Evolutionary conservation across 495 filamentous ascomycete species (phyloP), one percentile per base, ranked within the genome.

Genomic region (Evansstolkia leycettana): DNA sequence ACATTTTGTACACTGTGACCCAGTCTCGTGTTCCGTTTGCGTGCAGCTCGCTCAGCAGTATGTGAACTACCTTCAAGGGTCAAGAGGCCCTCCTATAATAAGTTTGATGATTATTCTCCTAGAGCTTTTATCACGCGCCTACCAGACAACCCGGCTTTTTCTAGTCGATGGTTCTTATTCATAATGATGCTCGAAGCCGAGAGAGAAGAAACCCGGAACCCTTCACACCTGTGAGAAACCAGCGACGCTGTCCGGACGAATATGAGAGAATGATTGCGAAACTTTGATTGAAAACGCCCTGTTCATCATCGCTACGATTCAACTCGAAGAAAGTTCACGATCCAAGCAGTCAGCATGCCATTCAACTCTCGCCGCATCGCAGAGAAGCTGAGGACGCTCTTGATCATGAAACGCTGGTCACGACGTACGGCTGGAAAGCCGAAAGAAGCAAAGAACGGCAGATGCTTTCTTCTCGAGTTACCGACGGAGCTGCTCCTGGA

Each of bases 1-100:
- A 31, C 47, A 52, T 51, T 19, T 43, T 4, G 20, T 23, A 23
- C 20, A 38, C 38, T 46, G 47, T 60, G 54, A 57, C 47, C 45
- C 36, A 42, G 45, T 47, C 60, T 55, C 60, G 55, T 60, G 60
- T 49, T 47, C 57, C 60, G 55, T 55, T 62, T 62, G 51, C 60
- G 47, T 56, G 46, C 52, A 40, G 52, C 43, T 46, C 34, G 32
- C 50, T 42, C 41, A 3, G 36, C 32, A 23, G 20, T 5, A 5
- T 23, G 4, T 4, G 9, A 23, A 23, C 20, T 23, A 23, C 20
- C 9, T 23, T 9, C n/a, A n/a, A 23, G 4, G 16, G 47, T 54
- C 58, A 58, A 60, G 33, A 54, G 48, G 52, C 45, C 51, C 45
- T 37, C 20, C 11, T 45, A 20, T 27, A 31, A 7, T 29, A 20